Evolutionary conservation across 1,139 yeast species (phyloP).

Genomic region (Protomyces pachydermus): DNA sequence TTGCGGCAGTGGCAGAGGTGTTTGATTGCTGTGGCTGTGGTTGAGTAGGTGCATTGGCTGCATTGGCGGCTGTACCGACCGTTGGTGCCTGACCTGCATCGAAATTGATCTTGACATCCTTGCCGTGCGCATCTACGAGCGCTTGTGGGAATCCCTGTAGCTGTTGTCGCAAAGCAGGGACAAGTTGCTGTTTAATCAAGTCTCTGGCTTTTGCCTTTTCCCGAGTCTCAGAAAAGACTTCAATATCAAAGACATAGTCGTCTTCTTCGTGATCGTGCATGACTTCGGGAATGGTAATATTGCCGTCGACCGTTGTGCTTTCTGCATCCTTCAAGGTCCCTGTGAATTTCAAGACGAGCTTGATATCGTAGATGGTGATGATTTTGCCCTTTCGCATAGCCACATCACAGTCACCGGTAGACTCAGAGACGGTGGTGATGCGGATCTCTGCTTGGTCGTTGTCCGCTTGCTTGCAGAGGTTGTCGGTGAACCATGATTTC

Average conservation of each 20-base stretch:
- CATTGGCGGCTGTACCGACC: conserved; percentile 48
- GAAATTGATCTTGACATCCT: conserved; percentile 76
- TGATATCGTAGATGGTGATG: conserved; percentile 80
- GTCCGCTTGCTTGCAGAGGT: conserved; percentile 49
- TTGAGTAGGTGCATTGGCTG: conserved; percentile 32
- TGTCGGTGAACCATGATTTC: conserved; percentile 61
- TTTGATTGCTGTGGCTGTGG: conserved; percentile 29
- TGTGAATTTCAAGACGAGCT: conserved; percentile 55
- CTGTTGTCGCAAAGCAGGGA: conserved; percentile 62
- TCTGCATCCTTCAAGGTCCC: conserved; percentile 43
- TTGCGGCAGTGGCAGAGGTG: conserved; percentile 28
- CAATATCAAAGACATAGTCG: conserved; percentile 76
- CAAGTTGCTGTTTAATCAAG: conserved; percentile 53
- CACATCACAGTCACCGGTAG: conserved; percentile 95
- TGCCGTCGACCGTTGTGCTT: conserved; percentile 50
- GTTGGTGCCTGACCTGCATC: conserved; percentile 66
- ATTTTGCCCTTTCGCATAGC: conserved; percentile 96
- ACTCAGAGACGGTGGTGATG: conserved; percentile 56
- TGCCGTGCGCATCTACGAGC: conserved; percentile 68
- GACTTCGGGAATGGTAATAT: conserved; percentile 79
- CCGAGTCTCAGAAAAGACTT: conserved; percentile 49
- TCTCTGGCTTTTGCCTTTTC: conserved; percentile 51
- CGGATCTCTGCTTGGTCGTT: conserved; percentile 43
- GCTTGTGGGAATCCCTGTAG: conserved; percentile 69
- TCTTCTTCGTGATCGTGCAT: conserved; percentile 88